A percentile compares a stretch with the other conserved stretches of the same genome.
Evolutionary conservation across 257 asterid species (phyloP).

Genomic region (Ilex asprella): DNA sequence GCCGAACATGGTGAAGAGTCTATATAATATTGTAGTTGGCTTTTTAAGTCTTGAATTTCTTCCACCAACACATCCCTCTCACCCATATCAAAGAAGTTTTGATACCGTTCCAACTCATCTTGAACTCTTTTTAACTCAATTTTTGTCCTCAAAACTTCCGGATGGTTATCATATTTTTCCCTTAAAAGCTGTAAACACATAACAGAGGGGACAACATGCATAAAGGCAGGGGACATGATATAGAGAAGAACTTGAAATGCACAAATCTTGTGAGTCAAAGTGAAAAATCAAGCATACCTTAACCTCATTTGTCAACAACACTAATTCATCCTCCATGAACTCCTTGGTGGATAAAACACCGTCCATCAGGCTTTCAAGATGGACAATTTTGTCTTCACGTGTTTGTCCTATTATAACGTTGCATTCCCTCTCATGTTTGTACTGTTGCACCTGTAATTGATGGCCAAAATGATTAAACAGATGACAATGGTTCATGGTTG

Average conservation of each 20-base stretch:
- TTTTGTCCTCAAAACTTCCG: constrained; percentile 71
- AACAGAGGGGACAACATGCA: constrained; percentile 12
- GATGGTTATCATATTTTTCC: constrained; percentile 82
- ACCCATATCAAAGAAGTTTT: constrained; percentile 87
- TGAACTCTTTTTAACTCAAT: constrained; percentile 69
- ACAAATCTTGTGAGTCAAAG: constrained; percentile 2
- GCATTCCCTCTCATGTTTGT: constrained; percentile 98
- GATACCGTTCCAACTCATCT: constrained; percentile 77
- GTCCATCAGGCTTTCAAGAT: constrained; percentile 96
- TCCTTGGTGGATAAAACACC: constrained; percentile 81
- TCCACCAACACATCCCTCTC: constrained; percentile 92
- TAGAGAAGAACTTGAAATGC: background rate
- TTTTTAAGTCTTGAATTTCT: constrained; percentile 81
- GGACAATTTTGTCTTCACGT: constrained; percentile 88
- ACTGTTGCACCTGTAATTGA: constrained; percentile 73
- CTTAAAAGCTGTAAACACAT: constrained; percentile 61
- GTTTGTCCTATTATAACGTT: constrained; percentile 77
- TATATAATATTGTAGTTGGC: constrained; percentile 67
- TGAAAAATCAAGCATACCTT: constrained; percentile 42
- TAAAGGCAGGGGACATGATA: constrained; percentile 13
- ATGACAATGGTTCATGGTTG: constrained; percentile 7
- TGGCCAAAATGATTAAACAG: constrained; percentile 9
- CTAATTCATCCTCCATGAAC: constrained; percentile 77
- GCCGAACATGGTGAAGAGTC: constrained; percentile 57
- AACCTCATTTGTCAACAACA: constrained; percentile 64